Evolutionary conservation across 2,329 filamentous ascomycete genomes (phyloP).

Genomic region (Trichophyton schoenleinii): DNA sequence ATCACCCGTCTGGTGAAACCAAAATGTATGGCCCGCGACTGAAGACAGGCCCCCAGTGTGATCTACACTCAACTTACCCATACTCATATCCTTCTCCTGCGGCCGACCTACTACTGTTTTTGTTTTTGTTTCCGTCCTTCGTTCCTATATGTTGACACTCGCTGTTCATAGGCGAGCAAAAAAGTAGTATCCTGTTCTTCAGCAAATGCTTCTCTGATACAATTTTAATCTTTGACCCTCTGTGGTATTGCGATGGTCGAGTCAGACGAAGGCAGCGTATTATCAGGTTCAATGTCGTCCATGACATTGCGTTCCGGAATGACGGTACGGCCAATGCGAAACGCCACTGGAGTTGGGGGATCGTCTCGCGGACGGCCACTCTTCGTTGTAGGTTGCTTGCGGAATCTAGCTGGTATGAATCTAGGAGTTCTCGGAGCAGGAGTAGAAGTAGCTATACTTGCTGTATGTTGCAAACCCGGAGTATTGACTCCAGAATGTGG

Average conservation of each 20-base stretch:
- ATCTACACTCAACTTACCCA: background rate
- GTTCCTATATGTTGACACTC: too few relatives aligned
- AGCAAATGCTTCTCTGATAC: background rate
- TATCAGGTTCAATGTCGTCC: background rate
- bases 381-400: background rate
- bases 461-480: background rate
- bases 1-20: too few relatives aligned
- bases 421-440: constrained; percentile 1
- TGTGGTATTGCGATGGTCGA: background rate
- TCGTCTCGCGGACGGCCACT: constrained; percentile 5
- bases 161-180: too few relatives aligned
- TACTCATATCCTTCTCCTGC: background rate
- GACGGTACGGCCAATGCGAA: constrained; percentile 9
- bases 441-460: background rate
- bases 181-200: background rate
- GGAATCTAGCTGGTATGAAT: constrained; percentile 3
- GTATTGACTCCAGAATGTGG: background rate
- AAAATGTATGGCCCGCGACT: too few relatives aligned
- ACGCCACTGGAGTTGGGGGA: constrained; percentile 5
- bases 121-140: background rate
- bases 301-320: constrained; percentile 3
- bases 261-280: background rate
- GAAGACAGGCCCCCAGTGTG: too few relatives aligned
- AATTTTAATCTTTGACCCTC: background rate
- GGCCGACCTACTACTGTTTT: background rate